Evolutionary conservation across 2,329 filamentous ascomycete species (phyloP).

Genomic region (Chaetomium globosum): DNA sequence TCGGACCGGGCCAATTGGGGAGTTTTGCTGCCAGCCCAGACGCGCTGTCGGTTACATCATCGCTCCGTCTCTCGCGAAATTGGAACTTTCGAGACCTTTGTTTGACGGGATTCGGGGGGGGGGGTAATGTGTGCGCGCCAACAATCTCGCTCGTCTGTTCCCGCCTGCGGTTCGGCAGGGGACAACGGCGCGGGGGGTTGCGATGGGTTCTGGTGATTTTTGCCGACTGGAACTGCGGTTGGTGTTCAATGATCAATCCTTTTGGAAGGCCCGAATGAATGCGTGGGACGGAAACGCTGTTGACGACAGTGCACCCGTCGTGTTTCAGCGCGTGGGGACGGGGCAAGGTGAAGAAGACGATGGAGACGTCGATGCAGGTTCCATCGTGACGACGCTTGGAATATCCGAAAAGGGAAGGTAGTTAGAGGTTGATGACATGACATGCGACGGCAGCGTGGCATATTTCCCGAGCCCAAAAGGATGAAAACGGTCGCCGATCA

Average conservation of each 20-base stretch:
- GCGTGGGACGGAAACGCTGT: neutral
- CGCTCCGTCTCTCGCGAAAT: neutral
- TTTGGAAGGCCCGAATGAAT: neutral
- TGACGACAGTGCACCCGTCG: neutral
- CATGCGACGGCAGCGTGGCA: conserved; percentile 35
- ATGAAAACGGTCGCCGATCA: conserved; percentile 38
- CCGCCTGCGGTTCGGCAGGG: neutral
- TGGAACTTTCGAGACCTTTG: conserved; percentile 11
- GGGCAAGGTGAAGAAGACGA: neutral
- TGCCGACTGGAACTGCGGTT: neutral
- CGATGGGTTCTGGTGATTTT: neutral
- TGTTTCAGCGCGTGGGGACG: neutral
- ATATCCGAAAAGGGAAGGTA: conserved; percentile 36
- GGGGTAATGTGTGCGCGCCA: neutral
- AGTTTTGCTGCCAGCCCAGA: neutral
- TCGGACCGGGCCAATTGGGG: conserved; percentile 13
- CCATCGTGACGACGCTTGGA: conserved; percentile 27
- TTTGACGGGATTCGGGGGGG: neutral
- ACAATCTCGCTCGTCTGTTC: neutral
- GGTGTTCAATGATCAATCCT: neutral
- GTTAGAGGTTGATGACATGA: conserved; percentile 28
- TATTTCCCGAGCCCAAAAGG: conserved; percentile 38
- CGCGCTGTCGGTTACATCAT: conserved; percentile 10
- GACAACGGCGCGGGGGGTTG: neutral
- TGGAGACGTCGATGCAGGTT: conserved; percentile 19